These are phyloP conservation scores for Centaurea solstitialis DNA, from an alignment of 129 eudicot genomes.

Conservation along the genomic window DNA sequence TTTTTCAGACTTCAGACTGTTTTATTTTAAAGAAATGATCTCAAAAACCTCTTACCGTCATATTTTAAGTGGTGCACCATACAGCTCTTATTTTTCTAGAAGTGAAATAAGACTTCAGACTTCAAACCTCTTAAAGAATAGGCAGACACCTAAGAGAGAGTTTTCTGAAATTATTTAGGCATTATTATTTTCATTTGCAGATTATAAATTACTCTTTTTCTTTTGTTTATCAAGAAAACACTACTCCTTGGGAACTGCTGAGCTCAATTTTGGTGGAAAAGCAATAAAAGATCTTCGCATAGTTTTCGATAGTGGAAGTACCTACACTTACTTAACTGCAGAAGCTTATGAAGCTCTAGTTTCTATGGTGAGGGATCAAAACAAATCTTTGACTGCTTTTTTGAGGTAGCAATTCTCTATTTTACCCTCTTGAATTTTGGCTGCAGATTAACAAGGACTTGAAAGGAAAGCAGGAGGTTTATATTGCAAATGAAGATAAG, in stretches of 20 bases:
- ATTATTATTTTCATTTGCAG: background rate
- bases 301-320: slow-evolving; percentile 89
- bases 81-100: no score
- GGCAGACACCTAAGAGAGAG: no score
- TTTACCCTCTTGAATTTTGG: background rate
- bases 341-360: slow-evolving; percentile 48
- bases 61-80: no score
- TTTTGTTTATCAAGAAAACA: slow-evolving; percentile 41
- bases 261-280: slow-evolving; percentile 50
- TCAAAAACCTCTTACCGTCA: no score
- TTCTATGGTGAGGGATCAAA: slow-evolving; percentile 41
- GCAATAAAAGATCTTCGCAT: slow-evolving; percentile 57
- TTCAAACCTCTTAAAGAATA: no score
- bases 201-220: background rate
- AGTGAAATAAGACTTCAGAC: no score
- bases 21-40: no score
- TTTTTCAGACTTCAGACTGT: no score
- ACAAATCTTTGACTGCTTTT: background rate
- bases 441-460: slow-evolving; percentile 59
- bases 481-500: slow-evolving; percentile 58
- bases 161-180: background rate
- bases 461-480: slow-evolving; percentile 44
- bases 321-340: slow-evolving; percentile 67
- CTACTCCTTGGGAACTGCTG: slow-evolving; percentile 74
- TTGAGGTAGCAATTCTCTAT: background rate